Base-by-base conservation (phyloP, 1,139 yeast genomes). In the Lodderomyces margitis region DNA sequence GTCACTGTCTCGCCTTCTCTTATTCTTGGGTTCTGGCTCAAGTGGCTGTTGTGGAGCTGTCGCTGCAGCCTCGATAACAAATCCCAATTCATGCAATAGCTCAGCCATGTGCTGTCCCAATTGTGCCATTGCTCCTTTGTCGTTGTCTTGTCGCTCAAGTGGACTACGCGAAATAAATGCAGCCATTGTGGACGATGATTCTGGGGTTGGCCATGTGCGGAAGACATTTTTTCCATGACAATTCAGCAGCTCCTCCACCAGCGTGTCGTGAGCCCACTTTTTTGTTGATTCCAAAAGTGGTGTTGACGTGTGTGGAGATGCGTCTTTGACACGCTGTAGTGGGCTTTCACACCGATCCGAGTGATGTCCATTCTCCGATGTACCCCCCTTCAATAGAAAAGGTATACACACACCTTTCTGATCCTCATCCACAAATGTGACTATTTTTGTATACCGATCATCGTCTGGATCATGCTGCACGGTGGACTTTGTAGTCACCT, bases 381-480 rank as follows among this genome's bases (percentile, higher is more conserved):
- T n/a, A n/a, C n/a, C n/a, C n/a, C 7, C 4, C 12, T 32, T 21
- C 6, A 32, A 19, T 27, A 23, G 33, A 19, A 36, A 36, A 4
- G 17, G 17, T 11, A 36, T 20, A 12, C 3, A 12, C 10, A 21
- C 23, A 2, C 19, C 21, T n/a, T 25, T 17, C n/a, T 23, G 23
- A 6, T 16, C 16, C 14, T 36, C 38, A 28, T 36, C 31, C 19
- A 25, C 30, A 21, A 43, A 34, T 16, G 42, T 38, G 8, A 39
- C 31, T 10, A 36, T 35, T 30, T 43, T 43, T 7, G 36, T 38
- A 28, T 40, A 45, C 9, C 21, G 34, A 10, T 20, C 24, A 39
- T 44, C 45, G 4, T 33, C 25, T 5, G 43, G 40, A 11, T 23
- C 32, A 12, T 19, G 3, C 21, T 24, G 36, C 2, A 30, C 32